Percentiles rank a stretch among this genome's conserved stretches.
Conservation (phyloP, 1,284 basidiomycete genomes). For the Naganishia cerealis region DNA sequence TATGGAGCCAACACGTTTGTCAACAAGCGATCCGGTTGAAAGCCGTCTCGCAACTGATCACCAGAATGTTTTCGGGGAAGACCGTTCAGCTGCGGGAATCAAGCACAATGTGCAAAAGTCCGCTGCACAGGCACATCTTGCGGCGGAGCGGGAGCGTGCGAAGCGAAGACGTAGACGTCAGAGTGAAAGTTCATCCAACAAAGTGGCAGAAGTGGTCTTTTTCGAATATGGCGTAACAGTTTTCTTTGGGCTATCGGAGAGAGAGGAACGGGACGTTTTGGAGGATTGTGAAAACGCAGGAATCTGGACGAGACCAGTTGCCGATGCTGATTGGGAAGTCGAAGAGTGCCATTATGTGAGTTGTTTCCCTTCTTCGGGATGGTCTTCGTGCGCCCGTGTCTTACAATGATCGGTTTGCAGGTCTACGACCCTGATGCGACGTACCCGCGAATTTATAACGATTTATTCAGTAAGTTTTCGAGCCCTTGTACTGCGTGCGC, state of each 20-base stretch:
- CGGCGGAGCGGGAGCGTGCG: conserved; percentile 20
- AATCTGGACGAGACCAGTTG: conserved; percentile 60
- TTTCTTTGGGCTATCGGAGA: conserved; percentile 78
- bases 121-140: conserved; percentile 17
- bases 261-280: conserved; percentile 72
- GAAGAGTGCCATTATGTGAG: conserved; percentile 82
- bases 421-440: conserved; percentile 75
- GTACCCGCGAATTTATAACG: conserved; percentile 75
- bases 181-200: conserved; percentile 41
- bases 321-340: conserved; percentile 76
- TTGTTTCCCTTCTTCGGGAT: not conserved
- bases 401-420: not conserved
- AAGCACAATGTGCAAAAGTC: not conserved
- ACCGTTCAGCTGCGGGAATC: not conserved
- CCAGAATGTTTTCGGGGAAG: not conserved
- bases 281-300: conserved; percentile 76
- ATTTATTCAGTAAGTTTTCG: conserved; percentile 55
- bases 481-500: conserved; percentile 39
- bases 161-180: conserved; percentile 20
- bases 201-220: conserved; percentile 79
- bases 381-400: not conserved
- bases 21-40: conserved; percentile 10
- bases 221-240: conserved; percentile 78
- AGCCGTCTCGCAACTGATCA: conserved; percentile 12
- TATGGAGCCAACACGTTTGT: conserved; percentile 1